phyloP scores from a whole-genome alignment of 2,329 filamentous ascomycete genomes.

The Chaetothyriales sp. region DNA sequence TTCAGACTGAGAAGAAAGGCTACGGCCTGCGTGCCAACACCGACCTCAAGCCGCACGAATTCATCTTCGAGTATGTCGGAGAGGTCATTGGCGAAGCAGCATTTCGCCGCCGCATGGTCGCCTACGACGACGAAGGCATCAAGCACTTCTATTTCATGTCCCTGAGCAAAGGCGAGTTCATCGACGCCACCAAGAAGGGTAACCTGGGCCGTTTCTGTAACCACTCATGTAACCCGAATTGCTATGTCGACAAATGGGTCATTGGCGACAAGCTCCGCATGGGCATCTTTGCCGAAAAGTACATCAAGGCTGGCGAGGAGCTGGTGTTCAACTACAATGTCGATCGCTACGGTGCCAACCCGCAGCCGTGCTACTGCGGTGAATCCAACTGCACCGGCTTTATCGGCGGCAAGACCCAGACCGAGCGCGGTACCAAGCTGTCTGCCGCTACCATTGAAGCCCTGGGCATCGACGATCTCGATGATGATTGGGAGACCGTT shows the following conservation, averaged over 20 bases:
- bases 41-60: slow-evolving; percentile 66
- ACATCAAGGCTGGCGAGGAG: slow-evolving; percentile 78
- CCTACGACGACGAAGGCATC: slow-evolving; percentile 92
- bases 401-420: slow-evolving; percentile 95
- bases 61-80: slow-evolving; percentile 96
- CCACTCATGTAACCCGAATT: slow-evolving; percentile 96
- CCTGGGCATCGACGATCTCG: slow-evolving; percentile 72
- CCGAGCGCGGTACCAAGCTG: slow-evolving; percentile 82
- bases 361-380: slow-evolving; percentile 90
- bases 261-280: slow-evolving; percentile 94
- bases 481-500: slow-evolving; percentile 66
- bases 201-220: slow-evolving; percentile 97
- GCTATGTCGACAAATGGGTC: slow-evolving; percentile 99
- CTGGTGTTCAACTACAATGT: slow-evolving; percentile 99
- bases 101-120: slow-evolving; percentile 76
- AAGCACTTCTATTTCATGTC: slow-evolving; percentile 99
- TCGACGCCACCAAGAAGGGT: slow-evolving; percentile 92
- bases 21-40: slow-evolving; percentile 75
- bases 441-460: slow-evolving; percentile 83
- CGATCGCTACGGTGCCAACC: slow-evolving; percentile 90
- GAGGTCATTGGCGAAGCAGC: slow-evolving; percentile 90
- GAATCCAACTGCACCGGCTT: slow-evolving; percentile 91
- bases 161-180: slow-evolving; percentile 85
- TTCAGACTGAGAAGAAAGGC: slow-evolving; percentile 96
- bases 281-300: slow-evolving; percentile 88